phyloP scores from a whole-genome alignment of 2,329 filamentous ascomycete species.

The Hypoxylon sp. region DNA sequence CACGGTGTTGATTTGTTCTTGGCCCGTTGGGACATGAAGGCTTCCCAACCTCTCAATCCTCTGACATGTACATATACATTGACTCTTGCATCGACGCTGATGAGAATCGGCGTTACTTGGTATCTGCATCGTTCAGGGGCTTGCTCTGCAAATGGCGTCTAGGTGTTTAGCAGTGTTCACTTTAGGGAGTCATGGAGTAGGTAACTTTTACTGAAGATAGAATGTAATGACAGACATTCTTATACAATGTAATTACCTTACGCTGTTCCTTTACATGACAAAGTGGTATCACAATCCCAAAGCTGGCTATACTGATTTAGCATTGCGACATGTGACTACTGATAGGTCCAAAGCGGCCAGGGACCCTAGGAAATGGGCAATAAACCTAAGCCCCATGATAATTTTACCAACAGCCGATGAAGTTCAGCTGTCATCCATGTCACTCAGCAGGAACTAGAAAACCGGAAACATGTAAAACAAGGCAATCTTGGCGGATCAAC shows the following conservation, averaged over 20 bases:
- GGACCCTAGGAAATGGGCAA: neutral
- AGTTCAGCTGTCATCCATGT: neutral
- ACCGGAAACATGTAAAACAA: neutral
- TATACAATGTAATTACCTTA: neutral
- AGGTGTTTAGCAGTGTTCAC: neutral
- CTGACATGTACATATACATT: slow-evolving; percentile 10
- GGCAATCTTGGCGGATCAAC: slow-evolving; percentile 30
- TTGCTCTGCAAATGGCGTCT: slow-evolving; percentile 1
- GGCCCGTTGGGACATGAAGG: neutral
- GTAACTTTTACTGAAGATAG: slow-evolving; percentile 2
- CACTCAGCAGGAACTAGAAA: neutral
- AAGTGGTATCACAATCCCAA: neutral
- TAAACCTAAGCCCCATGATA: neutral
- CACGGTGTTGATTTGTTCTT: neutral
- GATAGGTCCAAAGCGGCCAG: neutral
- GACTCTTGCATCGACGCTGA: neutral
- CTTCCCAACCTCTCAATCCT: neutral
- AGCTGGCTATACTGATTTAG: neutral
- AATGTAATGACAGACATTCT: neutral
- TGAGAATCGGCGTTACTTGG: slow-evolving; percentile 1
- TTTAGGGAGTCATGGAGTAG: neutral
- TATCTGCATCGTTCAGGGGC: neutral
- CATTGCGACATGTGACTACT: neutral
- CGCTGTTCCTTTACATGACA: neutral
- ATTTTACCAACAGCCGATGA: neutral